Evolutionary conservation across 2,329 filamentous ascomycete genomes (phyloP).

Genomic region (Fusarium sp.): DNA sequence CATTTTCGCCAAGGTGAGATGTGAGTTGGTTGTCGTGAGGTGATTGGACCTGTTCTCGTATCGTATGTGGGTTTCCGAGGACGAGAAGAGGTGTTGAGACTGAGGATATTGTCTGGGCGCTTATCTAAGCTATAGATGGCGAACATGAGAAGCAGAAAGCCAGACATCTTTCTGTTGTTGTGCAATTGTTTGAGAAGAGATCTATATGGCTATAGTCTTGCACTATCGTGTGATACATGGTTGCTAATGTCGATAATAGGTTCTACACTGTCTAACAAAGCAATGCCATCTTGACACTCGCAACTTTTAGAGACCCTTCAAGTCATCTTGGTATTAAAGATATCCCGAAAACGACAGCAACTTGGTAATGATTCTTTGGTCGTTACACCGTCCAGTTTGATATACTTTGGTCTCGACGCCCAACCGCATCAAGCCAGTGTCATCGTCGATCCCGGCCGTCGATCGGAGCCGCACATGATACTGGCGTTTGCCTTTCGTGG

Average conservation of each 20-base stretch:
- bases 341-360: neutral
- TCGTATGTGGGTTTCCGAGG: neutral
- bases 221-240: neutral
- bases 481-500: constrained; percentile 23
- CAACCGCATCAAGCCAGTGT: neutral
- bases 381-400: neutral
- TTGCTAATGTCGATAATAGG: neutral
- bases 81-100: neutral
- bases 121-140: neutral
- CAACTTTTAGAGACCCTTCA: neutral
- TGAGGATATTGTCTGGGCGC: neutral
- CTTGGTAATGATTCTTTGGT: neutral
- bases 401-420: neutral
- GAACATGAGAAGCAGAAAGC: neutral
- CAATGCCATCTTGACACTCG: neutral
- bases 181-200: neutral
- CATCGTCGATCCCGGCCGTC: neutral
- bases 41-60: constrained; percentile 7
- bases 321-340: neutral
- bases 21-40: neutral
- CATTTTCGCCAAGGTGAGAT: constrained; percentile 12
- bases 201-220: neutral
- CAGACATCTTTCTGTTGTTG: neutral
- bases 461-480: neutral
- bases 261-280: neutral